phyloP scores from a whole-genome alignment of 2,329 filamentous ascomycete species.

The Stachybotrys chartarum region DNA sequence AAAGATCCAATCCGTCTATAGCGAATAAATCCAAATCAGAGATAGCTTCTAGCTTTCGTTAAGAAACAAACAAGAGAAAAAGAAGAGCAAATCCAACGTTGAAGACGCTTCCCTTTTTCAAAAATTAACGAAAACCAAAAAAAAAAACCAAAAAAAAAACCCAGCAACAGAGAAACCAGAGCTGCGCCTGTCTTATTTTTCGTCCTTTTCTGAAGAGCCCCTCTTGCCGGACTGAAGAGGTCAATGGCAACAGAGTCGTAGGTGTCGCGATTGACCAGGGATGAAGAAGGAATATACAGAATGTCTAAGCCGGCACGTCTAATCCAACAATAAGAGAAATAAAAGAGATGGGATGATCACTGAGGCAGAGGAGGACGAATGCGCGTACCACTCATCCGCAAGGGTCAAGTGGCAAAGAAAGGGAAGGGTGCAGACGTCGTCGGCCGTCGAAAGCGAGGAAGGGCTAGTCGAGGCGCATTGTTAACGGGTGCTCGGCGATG shows the following conservation, averaged over 20 bases:
- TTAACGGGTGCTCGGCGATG: slow-evolving; percentile 9
- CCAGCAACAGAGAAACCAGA: too few species aligned
- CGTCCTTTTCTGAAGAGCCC: background rate
- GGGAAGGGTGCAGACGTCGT: slow-evolving; percentile 5
- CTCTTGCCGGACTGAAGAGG: background rate
- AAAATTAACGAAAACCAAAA: too few species aligned
- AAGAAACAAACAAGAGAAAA: background rate
- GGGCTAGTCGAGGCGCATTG: slow-evolving; percentile 26
- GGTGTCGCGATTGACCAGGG: slow-evolving; percentile 12
- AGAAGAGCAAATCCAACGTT: too few species aligned
- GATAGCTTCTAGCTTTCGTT: background rate
- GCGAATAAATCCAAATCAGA: background rate
- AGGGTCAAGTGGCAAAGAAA: slow-evolving; percentile 5
- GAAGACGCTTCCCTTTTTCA: too few species aligned
- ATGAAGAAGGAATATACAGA: slow-evolving; percentile 11
- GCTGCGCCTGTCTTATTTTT: too few species aligned
- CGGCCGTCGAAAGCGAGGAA: slow-evolving; percentile 14
- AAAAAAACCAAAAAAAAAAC: too few species aligned
- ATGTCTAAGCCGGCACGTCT: slow-evolving; percentile 34
- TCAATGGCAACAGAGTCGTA: background rate
- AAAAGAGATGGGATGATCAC: slow-evolving; percentile 13
- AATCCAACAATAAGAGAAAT: slow-evolving; percentile 24
- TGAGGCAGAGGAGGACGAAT: slow-evolving; percentile 13
- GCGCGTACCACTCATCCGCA: slow-evolving; percentile 18
- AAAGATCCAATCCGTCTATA: background rate